Evolutionary conservation across 1,139 yeast genomes (phyloP).

Genomic region (Yamadazyma diospyri): DNA sequence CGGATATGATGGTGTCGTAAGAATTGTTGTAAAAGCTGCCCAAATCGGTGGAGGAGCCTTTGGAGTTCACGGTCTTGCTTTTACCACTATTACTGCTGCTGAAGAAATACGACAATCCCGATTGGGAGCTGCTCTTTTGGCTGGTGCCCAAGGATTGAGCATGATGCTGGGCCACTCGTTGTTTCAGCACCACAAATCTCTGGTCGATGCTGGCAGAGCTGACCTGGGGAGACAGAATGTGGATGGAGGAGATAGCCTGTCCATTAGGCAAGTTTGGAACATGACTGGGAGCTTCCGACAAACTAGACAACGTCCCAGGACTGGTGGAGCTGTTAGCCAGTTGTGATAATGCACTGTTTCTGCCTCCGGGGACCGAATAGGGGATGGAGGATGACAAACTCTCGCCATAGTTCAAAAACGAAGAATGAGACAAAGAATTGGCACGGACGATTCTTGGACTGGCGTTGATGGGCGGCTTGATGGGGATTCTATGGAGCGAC

Average conservation of each 20-base stretch:
- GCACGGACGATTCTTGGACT: constrained; percentile 43
- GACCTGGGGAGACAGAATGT: constrained; percentile 68
- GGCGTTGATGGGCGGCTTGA: constrained; percentile 24
- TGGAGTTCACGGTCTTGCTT: constrained; percentile 25
- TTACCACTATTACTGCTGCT: constrained; percentile 25
- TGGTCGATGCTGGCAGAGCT: constrained; percentile 56
- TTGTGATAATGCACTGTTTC: constrained; percentile 17
- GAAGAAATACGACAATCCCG: constrained; percentile 49
- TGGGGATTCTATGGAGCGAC: constrained; percentile 16
- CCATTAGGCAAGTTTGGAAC: constrained; percentile 50
- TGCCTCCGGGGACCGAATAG: constrained; percentile 68
- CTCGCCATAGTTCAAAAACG: constrained; percentile 36
- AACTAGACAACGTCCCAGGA: constrained; percentile 15
- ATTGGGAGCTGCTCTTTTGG: constrained; percentile 41
- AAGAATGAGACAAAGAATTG: constrained; percentile 43
- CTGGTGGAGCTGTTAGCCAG: constrained; percentile 17
- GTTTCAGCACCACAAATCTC: constrained; percentile 69
- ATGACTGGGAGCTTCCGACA: constrained; percentile 19
- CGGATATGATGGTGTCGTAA: constrained; percentile 28
- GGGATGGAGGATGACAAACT: constrained; percentile 65
- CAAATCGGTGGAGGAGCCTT: constrained; percentile 39
- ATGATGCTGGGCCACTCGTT: constrained; percentile 60
- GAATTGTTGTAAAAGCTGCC: constrained; percentile 45
- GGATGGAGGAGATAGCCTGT: constrained; percentile 56
- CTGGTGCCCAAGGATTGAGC: constrained; percentile 33